phyloP scores from a whole-genome alignment of 192 early-diverging fungal genomes.

The Backusella parvicylindrica region DNA sequence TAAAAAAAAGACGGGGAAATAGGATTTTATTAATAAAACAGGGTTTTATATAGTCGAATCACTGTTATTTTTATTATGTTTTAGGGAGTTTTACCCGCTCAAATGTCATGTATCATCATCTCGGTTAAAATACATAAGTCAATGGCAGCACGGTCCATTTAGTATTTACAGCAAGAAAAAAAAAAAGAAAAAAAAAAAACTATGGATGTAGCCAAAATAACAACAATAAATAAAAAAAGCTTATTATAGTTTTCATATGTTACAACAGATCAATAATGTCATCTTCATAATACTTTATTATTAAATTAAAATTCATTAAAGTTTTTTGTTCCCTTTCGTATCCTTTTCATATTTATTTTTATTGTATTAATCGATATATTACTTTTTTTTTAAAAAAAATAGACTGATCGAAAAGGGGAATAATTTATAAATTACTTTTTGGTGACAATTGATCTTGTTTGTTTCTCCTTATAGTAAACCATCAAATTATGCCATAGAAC shows the following conservation, averaged over 20 bases:
- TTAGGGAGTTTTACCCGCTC: not conserved
- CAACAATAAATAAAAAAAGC: not conserved
- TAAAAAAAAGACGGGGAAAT: not conserved
- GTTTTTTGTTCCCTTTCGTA: not conserved
- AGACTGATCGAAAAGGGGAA: not conserved
- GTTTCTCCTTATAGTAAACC: not conserved
- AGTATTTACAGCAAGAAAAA: not conserved
- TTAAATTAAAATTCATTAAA: not conserved
- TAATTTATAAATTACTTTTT: not conserved
- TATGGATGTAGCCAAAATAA: not conserved
- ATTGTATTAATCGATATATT: not conserved
- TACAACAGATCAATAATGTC: not conserved
- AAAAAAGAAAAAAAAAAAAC: not conserved
- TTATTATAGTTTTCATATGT: not conserved
- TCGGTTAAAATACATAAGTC: not conserved
- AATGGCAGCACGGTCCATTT: not conserved
- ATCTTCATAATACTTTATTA: not conserved
- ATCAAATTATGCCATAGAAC: not conserved
- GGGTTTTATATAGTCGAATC: not conserved
- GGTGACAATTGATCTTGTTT: not conserved
- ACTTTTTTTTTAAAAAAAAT: not conserved
- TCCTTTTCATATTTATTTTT: not conserved
- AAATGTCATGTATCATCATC: not conserved
- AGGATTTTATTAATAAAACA: not conserved
- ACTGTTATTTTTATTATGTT: not conserved